phyloP scores from a whole-genome alignment of 495 filamentous ascomycete genomes.

The Aspergillus egyptiacus region DNA sequence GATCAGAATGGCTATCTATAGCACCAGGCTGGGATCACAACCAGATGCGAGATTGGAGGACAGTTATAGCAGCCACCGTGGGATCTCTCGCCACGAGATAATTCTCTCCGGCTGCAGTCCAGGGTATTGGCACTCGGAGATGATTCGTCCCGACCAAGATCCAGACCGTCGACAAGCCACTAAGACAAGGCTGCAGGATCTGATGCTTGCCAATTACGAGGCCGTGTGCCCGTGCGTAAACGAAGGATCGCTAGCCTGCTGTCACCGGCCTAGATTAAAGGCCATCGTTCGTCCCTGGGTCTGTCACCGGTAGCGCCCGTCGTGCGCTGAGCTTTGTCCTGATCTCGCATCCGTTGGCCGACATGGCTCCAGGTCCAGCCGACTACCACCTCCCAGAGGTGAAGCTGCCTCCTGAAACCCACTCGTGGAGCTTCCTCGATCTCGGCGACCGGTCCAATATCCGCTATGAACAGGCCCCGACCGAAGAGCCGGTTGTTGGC shows the following conservation, averaged over 20 bases:
- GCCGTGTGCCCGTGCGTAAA: too few species aligned
- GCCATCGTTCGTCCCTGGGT: neutral
- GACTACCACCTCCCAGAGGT: neutral
- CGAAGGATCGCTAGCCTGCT: neutral
- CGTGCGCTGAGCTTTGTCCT: neutral
- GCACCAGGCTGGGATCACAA: too few species aligned
- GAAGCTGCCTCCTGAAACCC: neutral
- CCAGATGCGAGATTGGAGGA: too few species aligned
- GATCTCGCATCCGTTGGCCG: neutral
- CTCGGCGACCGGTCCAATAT: conserved; percentile 3
- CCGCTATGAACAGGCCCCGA: neutral
- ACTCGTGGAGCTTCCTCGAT: neutral
- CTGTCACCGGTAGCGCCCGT: neutral
- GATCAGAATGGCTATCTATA: too few species aligned
- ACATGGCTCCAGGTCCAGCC: neutral
- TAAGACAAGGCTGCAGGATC: too few species aligned
- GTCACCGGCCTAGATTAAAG: neutral
- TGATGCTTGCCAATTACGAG: too few species aligned
- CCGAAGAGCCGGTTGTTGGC: neutral
- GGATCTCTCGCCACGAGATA: too few species aligned
- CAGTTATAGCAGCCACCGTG: too few species aligned
- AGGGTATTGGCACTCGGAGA: too few species aligned
- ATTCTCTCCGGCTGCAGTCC: too few species aligned
- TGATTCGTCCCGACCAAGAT: too few species aligned
- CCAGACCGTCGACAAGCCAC: too few species aligned